Conservation (phyloP, 2,329 filamentous ascomycete species). For the Penicillium sclerotigenum region DNA sequence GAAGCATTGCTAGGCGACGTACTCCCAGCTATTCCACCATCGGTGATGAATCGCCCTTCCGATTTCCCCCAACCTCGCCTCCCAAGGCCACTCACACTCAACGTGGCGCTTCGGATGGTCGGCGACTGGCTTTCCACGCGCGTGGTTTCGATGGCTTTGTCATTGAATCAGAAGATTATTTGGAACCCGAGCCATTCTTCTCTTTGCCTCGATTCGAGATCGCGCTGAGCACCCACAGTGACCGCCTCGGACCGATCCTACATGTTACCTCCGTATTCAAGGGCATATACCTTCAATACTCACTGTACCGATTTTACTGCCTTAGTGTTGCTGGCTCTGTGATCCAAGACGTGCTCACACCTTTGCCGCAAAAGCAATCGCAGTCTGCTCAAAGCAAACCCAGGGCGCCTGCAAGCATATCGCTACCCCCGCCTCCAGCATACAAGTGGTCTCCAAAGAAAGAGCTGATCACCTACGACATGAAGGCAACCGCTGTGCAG, state of each 20-base stretch:
- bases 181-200: conserved; percentile 82
- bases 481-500: conserved; percentile 78
- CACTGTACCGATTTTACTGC: conserved; percentile 88
- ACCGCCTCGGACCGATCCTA: conserved; percentile 81
- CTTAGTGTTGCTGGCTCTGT: conserved; percentile 77
- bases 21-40: conserved; percentile 69
- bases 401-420: conserved; percentile 19
- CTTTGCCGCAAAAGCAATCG: conserved; percentile 20
- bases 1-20: conserved; percentile 59
- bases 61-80: conserved; percentile 51
- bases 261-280: conserved; percentile 80
- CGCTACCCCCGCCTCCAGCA: conserved; percentile 27
- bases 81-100: conserved; percentile 41
- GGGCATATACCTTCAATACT: conserved; percentile 81
- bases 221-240: conserved; percentile 77
- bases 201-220: conserved; percentile 84
- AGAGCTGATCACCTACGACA: conserved; percentile 77
- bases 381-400: conserved; percentile 11
- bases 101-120: conserved; percentile 63
- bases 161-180: conserved; percentile 78
- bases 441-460: conserved; percentile 25
- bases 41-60: conserved; percentile 60
- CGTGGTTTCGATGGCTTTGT: conserved; percentile 86
- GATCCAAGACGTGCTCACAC: conserved; percentile 64
- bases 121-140: conserved; percentile 75